phyloP scores from a whole-genome alignment of 768 basidiomycete genomes.

The Suillus subaureus region DNA sequence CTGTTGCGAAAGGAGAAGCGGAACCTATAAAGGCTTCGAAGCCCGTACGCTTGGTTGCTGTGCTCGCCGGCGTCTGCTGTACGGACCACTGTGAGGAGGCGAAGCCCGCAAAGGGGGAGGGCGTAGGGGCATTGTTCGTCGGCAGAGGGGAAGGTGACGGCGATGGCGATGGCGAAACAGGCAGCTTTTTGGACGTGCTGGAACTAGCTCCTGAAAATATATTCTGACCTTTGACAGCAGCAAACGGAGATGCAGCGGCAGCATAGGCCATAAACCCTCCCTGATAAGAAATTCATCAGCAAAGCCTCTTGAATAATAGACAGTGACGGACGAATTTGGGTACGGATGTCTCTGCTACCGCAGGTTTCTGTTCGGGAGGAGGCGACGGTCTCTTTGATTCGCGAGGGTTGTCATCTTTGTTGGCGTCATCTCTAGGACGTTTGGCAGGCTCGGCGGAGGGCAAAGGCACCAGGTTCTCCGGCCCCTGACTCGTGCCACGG shows the following conservation, averaged over 20 bases:
- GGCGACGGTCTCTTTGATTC: slow-evolving; percentile 65
- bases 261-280: slow-evolving; percentile 83
- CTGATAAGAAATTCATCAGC: slow-evolving; percentile 34
- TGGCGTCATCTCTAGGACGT: slow-evolving; percentile 62
- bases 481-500: slow-evolving; percentile 65
- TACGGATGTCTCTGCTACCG: slow-evolving; percentile 30
- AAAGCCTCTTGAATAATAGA: slow-evolving; percentile 17
- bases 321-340: slow-evolving; percentile 50
- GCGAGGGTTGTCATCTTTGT: slow-evolving; percentile 64
- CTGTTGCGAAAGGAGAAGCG: slow-evolving; percentile 50
- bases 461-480: slow-evolving; percentile 33
- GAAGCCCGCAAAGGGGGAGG: slow-evolving; percentile 25
- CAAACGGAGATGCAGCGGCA: slow-evolving; percentile 72
- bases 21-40: slow-evolving; percentile 60
- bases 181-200: slow-evolving; percentile 30
- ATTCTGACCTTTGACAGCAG: slow-evolving; percentile 70
- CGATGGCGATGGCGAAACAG: slow-evolving; percentile 27
- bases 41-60: slow-evolving; percentile 52
- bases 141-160: slow-evolving; percentile 19
- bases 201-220: slow-evolving; percentile 34
- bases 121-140: slow-evolving; percentile 24
- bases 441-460: slow-evolving; percentile 47
- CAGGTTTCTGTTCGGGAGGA: slow-evolving; percentile 54
- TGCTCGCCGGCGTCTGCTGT: slow-evolving; percentile 29
- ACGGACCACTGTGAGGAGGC: slow-evolving; percentile 18